Evolutionary conservation across 2,329 filamentous ascomycete species (phyloP), one percentile per base, ranked within the genome.

Genomic region (Conoideocrella luteorostrata): DNA sequence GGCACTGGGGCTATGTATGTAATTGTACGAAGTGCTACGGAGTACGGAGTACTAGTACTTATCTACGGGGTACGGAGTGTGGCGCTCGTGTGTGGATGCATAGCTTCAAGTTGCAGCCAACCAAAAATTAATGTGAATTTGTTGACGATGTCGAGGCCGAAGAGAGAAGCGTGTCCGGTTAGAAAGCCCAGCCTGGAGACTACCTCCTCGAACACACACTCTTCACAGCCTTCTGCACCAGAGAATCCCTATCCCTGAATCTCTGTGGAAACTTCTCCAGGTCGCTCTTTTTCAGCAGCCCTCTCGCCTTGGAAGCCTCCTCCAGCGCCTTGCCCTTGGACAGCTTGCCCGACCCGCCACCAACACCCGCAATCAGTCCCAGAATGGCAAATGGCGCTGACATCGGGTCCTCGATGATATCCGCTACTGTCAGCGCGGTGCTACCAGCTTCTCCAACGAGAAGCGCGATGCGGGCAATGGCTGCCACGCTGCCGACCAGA

Each of bases 321-420:
- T 13, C 13, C 7, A 28, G 13, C 26, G 26, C 26, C 26, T 28
- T 28, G 13, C 26, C 13, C 7, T 13, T 13, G 7, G 26, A 7
- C 7, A 13, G 7, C 26, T 13, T 13, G 7, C 26, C 26, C 13
- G 26, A 7, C 7, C 26, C 26, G 13, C 7, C 26, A n/a, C 20
- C 41, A 0, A 43, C 46, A 1, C 47, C 53, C 5, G 47, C 42
- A 4, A 56, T 15, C 47, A 53, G 46, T 13, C 52, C 51, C 0
- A 59, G 26, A 7, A 61, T 55, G 1, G 50, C 53, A 50, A 61
- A 57, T 1, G 53, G 55, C 1, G 59, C 59, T 4, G 48, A 55
- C 3, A 26, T 21, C 2, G 54, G 55, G 39, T 58, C 48, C 0
- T 53, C 30, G 2, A 58, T 44, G 7, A 60, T 53, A 0, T 55